Conservation (phyloP, 108 stramenopile species). For the Cyclotella cryptica region DNA sequence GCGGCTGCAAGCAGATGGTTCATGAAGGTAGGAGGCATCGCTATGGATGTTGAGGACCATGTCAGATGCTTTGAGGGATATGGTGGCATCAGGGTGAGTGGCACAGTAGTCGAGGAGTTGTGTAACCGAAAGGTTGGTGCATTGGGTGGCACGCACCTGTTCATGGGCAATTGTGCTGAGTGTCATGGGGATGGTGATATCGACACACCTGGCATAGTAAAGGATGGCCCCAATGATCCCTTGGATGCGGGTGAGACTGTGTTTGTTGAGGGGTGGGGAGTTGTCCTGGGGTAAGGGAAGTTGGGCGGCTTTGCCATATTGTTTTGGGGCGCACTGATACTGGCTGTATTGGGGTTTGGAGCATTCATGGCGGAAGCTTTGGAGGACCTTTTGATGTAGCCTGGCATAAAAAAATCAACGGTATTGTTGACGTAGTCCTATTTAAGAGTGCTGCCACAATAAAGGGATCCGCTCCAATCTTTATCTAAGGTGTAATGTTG, state of each 20-base stretch:
- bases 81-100: no score
- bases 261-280: conserved; percentile 19
- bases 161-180: conserved; percentile 41
- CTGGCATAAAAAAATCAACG: conserved; percentile 40
- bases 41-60: conserved; percentile 46
- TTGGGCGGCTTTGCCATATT: no score
- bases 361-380: conserved; percentile 20
- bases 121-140: not conserved
- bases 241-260: no score
- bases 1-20: conserved; percentile 40
- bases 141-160: conserved; percentile 27
- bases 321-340: no score
- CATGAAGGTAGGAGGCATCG: no score
- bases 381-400: conserved; percentile 44
- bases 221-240: conserved; percentile 37
- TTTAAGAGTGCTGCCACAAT: conserved; percentile 46
- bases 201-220: conserved; percentile 60
- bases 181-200: no score
- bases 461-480: conserved; percentile 40
- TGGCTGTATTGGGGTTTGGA: no score
- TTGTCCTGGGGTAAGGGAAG: conserved; percentile 13
- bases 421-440: conserved; percentile 51
- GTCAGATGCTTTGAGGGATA: conserved; percentile 2
- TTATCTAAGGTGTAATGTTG: no score
- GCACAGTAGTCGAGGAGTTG: no score